These are phyloP conservation scores for Beauveria sp. DNA, from an alignment of 2,329 filamentous ascomycete genomes.

Conservation along the genomic window DNA sequence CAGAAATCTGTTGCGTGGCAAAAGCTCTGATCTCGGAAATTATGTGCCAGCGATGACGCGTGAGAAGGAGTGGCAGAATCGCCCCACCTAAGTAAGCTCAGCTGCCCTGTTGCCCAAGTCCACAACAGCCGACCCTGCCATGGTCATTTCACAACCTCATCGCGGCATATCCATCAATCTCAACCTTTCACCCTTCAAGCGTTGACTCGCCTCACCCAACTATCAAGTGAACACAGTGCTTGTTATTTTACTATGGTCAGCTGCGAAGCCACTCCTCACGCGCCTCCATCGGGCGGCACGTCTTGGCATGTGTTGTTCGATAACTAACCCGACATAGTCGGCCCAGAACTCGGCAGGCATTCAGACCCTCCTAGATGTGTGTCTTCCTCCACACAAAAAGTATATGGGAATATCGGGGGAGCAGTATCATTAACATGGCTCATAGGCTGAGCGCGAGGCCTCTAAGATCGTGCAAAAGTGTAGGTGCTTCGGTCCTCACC, in stretches of 20 bases:
- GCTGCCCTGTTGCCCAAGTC: neutral
- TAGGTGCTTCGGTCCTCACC: conserved; percentile 30
- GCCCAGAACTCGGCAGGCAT: conserved; percentile 98
- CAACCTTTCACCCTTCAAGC: neutral
- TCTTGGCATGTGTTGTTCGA: conserved; percentile 10
- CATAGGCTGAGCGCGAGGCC: conserved; percentile 89
- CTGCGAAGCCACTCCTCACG: neutral
- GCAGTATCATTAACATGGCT: conserved; percentile 2
- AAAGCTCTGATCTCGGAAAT: neutral
- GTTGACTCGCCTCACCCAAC: neutral
- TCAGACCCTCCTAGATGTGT: conserved; percentile 96
- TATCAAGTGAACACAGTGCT: neutral
- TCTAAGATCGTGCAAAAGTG: conserved; percentile 99
- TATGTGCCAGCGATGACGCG: neutral
- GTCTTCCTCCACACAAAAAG: conserved; percentile 23
- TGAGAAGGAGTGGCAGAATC: neutral
- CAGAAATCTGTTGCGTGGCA: neutral
- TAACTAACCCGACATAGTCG: conserved; percentile 51
- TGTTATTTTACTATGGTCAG: conserved; percentile 1
- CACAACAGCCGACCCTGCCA: neutral
- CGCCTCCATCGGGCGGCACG: neutral
- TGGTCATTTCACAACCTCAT: neutral
- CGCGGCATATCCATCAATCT: neutral
- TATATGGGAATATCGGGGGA: neutral
- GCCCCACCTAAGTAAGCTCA: conserved; percentile 10